phyloP scores from a whole-genome alignment of 2,329 filamentous ascomycete species.

The Penicillium sp. region DNA sequence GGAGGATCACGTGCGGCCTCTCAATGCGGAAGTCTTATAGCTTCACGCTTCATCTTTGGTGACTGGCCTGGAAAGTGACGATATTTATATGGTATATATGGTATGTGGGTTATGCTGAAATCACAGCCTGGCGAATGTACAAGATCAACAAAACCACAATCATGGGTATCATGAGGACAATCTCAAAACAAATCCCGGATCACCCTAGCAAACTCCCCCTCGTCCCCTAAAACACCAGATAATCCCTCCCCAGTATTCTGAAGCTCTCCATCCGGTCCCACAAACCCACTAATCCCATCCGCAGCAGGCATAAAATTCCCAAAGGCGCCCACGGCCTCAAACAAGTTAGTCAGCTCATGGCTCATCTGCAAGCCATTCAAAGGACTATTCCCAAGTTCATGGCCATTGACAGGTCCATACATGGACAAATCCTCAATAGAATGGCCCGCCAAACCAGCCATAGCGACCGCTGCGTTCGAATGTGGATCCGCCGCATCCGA shows the following conservation, averaged over 20 bases:
- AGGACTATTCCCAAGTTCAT: slow-evolving; percentile 55
- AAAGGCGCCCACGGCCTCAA: slow-evolving; percentile 63
- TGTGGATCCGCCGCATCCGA: slow-evolving; percentile 56
- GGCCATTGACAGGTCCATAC: slow-evolving; percentile 43
- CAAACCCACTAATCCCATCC: slow-evolving; percentile 43
- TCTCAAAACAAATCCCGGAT: slow-evolving; percentile 60
- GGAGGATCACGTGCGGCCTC: no score
- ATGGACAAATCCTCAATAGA: slow-evolving; percentile 59
- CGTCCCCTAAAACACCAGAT: slow-evolving; percentile 52
- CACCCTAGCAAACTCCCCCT: slow-evolving; percentile 61
- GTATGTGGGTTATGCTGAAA: no score
- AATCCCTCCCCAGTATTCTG: slow-evolving; percentile 47
- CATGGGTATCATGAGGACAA: background rate
- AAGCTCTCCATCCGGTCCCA: slow-evolving; percentile 39
- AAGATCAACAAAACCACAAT: background rate
- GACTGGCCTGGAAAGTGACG: no score
- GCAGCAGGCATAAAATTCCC: slow-evolving; percentile 41
- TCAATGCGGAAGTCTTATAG: no score
- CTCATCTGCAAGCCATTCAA: slow-evolving; percentile 61
- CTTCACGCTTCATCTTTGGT: no score
- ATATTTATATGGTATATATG: no score
- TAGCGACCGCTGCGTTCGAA: slow-evolving; percentile 63
- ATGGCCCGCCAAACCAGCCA: slow-evolving; percentile 66
- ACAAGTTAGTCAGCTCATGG: slow-evolving; percentile 62
- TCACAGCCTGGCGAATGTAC: background rate